These are phyloP conservation scores for Astrothelium subdiscretum DNA, from an alignment of 495 filamentous ascomycete genomes.

Conservation along the genomic window DNA sequence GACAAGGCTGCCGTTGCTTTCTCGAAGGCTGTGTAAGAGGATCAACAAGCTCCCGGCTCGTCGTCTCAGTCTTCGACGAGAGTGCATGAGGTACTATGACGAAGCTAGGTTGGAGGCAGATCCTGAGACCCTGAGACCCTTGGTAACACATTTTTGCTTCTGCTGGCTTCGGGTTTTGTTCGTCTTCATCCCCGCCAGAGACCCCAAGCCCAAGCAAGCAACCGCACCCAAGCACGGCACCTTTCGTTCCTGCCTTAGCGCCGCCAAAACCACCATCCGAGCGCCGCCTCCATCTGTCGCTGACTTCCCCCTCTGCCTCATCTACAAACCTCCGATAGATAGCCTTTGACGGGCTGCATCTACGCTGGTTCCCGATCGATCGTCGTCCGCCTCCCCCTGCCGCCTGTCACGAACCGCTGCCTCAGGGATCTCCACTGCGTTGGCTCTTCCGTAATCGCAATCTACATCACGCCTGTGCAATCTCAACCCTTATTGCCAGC, in stretches of 20 bases:
- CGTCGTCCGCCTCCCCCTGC: background rate
- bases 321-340: background rate
- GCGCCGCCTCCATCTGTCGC: background rate
- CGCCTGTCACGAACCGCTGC: background rate
- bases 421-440: background rate
- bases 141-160: background rate
- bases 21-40: background rate
- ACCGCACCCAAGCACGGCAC: background rate
- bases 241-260: conserved; percentile 2
- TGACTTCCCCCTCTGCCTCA: background rate
- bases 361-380: background rate
- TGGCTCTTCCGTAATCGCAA: background rate
- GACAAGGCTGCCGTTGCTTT: background rate
- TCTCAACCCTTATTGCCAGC: background rate
- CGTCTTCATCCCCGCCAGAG: background rate
- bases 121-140: background rate
- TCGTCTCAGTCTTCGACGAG: background rate
- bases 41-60: conserved; percentile 1
- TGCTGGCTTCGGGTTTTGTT: background rate
- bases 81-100: background rate
- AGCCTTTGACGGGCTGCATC: background rate
- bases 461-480: background rate
- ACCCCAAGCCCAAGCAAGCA: no score
- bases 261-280: conserved; percentile 1
- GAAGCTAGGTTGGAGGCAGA: background rate